Conservation (phyloP, 306 rosid species). For the Lupinus albus region DNA sequence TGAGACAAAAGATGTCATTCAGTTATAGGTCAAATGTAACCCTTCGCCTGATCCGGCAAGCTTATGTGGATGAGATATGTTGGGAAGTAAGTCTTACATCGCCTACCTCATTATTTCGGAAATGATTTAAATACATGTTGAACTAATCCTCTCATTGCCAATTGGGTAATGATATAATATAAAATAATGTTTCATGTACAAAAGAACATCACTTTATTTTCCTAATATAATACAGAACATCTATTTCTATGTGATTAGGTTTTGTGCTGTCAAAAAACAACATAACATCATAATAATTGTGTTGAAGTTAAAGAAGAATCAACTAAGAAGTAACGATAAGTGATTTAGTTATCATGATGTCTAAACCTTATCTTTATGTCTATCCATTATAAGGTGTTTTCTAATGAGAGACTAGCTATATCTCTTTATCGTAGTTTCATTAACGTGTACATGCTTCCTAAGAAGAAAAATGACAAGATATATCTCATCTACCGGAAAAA, state of each 20-base stretch:
- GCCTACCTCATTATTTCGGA: no score
- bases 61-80: no score
- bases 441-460: slow-evolving; percentile 28
- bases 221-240: no score
- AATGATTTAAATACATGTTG: no score
- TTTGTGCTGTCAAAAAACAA: background rate
- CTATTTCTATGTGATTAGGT: background rate
- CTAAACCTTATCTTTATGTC: slow-evolving; percentile 36
- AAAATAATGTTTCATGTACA: background rate
- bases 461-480: slow-evolving; percentile 30
- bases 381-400: slow-evolving; percentile 32
- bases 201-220: no score
- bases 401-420: slow-evolving; percentile 25
- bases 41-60: no score
- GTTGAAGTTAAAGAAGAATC: slow-evolving; percentile 35
- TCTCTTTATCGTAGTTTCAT: slow-evolving; percentile 11
- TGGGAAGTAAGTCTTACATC: no score
- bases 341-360: slow-evolving; percentile 43
- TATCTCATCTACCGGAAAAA: background rate
- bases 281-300: slow-evolving; percentile 23
- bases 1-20: no score
- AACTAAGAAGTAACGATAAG: slow-evolving; percentile 9
- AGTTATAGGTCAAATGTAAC: no score
- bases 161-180: no score
- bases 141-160: no score